phyloP scores from a whole-genome alignment of 352 stramenopile species.

The Globisporangium lucens region DNA sequence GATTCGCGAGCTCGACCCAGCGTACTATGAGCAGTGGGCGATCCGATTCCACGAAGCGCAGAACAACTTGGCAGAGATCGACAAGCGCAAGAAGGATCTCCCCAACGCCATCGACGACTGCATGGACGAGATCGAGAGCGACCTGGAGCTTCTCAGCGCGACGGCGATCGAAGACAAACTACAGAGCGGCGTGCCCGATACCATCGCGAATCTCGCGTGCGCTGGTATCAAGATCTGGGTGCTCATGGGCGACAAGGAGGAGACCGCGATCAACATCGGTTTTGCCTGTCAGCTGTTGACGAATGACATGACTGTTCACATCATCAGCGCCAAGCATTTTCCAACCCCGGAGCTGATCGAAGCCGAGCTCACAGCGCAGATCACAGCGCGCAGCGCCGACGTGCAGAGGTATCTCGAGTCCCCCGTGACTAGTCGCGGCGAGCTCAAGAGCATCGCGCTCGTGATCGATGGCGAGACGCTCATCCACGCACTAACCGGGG shows the following conservation, averaged over 20 bases:
- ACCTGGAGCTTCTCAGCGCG: slow-evolving; percentile 83
- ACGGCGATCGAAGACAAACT: slow-evolving; percentile 95
- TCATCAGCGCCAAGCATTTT: slow-evolving; percentile 59
- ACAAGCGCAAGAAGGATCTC: slow-evolving; percentile 75
- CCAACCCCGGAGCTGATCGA: slow-evolving; percentile 47
- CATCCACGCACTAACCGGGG: slow-evolving; percentile 41
- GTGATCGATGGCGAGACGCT: slow-evolving; percentile 83
- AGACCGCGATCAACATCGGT: slow-evolving; percentile 95
- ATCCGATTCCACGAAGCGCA: slow-evolving; percentile 58
- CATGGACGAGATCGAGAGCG: slow-evolving; percentile 81
- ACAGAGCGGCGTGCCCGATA: slow-evolving; percentile 87
- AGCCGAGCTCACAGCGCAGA: slow-evolving; percentile 45
- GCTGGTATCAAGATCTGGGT: slow-evolving; percentile 94
- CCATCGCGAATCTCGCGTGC: slow-evolving; percentile 77
- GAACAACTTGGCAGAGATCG: slow-evolving; percentile 73
- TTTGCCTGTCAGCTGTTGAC: slow-evolving; percentile 87
- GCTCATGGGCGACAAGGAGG: slow-evolving; percentile 93
- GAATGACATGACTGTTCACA: slow-evolving; percentile 74
- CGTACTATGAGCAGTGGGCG: slow-evolving; percentile 57
- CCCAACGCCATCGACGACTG: slow-evolving; percentile 70
- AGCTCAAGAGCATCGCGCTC: slow-evolving; percentile 59
- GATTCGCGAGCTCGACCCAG: slow-evolving; percentile 49
- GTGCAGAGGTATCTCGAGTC: slow-evolving; percentile 49
- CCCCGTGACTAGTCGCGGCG: slow-evolving; percentile 32
- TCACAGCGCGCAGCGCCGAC: slow-evolving; percentile 35